These are phyloP conservation scores for Trametes punicea DNA, from an alignment of 768 basidiomycete species.

Conservation along the genomic window DNA sequence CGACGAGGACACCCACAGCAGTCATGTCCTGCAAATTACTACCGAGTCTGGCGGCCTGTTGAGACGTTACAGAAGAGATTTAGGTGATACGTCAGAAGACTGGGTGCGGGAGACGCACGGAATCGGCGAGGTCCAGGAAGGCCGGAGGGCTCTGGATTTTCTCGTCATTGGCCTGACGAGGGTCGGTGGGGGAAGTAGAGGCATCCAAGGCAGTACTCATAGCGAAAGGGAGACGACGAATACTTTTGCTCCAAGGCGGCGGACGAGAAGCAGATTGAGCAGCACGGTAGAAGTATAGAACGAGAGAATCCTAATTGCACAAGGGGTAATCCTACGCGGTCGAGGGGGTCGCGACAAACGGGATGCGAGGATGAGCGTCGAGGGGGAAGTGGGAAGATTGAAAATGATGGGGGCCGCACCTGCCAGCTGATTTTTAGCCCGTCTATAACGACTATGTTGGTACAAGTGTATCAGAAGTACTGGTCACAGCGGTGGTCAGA, in stretches of 20 bases:
- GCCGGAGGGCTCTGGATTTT: slow-evolving; percentile 87
- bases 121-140: slow-evolving; percentile 91
- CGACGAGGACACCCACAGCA: slow-evolving; percentile 53
- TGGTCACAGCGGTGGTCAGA: slow-evolving; percentile 16
- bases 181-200: slow-evolving; percentile 70
- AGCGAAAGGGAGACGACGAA: slow-evolving; percentile 43
- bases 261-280: slow-evolving; percentile 51
- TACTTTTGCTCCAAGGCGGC: slow-evolving; percentile 52
- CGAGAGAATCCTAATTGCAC: slow-evolving; percentile 59
- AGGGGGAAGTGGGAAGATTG: slow-evolving; percentile 24
- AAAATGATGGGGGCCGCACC: slow-evolving; percentile 36
- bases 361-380: slow-evolving; percentile 25
- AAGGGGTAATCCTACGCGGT: slow-evolving; percentile 50
- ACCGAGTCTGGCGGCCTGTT: slow-evolving; percentile 76
- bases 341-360: slow-evolving; percentile 3
- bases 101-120: slow-evolving; percentile 50
- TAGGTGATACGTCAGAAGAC: slow-evolving; percentile 11
- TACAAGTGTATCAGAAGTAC: slow-evolving; percentile 67
- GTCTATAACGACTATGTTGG: slow-evolving; percentile 72
- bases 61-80: slow-evolving; percentile 17
- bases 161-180: slow-evolving; percentile 61
- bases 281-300: slow-evolving; percentile 44
- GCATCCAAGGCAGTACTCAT: slow-evolving; percentile 73
- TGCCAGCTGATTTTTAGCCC: slow-evolving; percentile 73
- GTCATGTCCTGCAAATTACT: slow-evolving; percentile 86